These are phyloP conservation scores for Mayamaea pseudoterrestris DNA, from an alignment of 108 stramenopile genomes.

Conservation along the genomic window DNA sequence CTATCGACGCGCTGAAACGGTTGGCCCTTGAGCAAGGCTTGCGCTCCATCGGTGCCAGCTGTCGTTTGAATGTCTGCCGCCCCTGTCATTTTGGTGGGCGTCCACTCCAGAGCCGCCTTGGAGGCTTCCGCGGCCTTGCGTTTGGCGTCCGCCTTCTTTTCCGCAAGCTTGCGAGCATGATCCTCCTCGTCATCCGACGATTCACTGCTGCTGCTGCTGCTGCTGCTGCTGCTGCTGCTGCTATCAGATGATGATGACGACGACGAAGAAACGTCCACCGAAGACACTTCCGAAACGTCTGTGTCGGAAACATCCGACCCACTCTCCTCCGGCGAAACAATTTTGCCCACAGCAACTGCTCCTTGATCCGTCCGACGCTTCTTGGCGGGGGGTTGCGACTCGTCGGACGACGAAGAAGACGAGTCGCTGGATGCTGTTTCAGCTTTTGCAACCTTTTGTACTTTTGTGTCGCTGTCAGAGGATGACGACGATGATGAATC, in stretches of 20 bases:
- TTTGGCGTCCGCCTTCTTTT: slow-evolving; percentile 29
- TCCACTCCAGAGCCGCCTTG: slow-evolving; percentile 74
- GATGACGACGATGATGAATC: background rate
- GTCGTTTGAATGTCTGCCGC: slow-evolving; percentile 30
- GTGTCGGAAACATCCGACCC: slow-evolving; percentile 71
- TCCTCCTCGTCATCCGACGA: slow-evolving; percentile 23
- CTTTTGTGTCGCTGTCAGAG: slow-evolving; percentile 1
- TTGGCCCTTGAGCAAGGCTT: slow-evolving; percentile 68
- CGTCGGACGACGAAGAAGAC: background rate
- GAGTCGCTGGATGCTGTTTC: slow-evolving; percentile 1
- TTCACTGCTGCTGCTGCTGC: slow-evolving; percentile 22
- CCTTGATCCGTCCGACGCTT: slow-evolving; percentile 2
- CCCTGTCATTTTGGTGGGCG: slow-evolving; percentile 43
- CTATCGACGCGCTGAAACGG: slow-evolving; percentile 95
- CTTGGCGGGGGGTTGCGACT: slow-evolving; percentile 1
- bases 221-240: slow-evolving; percentile 4
- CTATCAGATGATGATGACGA: slow-evolving; percentile 17
- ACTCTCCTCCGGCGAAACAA: slow-evolving; percentile 25
- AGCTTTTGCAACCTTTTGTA: background rate
- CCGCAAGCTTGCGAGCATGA: slow-evolving; percentile 24
- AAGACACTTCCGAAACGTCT: slow-evolving; percentile 80
- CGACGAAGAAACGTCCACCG: slow-evolving; percentile 35
- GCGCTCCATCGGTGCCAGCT: slow-evolving; percentile 80
- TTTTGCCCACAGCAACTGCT: background rate
- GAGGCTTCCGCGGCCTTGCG: slow-evolving; percentile 68